These are phyloP conservation scores for Endotrypanum monterogeii DNA, from an alignment of 208 protist genomes.

Conservation along the genomic window DNA sequence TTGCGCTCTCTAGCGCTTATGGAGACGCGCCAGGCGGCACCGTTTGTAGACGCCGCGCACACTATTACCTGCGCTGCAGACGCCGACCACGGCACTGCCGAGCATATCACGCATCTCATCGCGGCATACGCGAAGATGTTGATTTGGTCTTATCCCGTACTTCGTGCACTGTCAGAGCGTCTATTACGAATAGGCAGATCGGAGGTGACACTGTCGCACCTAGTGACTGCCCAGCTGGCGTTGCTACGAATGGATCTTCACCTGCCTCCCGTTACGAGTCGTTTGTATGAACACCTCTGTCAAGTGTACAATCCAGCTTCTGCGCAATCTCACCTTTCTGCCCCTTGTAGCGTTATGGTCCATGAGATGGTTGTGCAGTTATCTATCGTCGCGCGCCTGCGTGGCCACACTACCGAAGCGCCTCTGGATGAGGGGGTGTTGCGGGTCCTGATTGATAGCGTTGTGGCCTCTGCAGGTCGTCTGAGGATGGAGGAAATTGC, in stretches of 20 bases:
- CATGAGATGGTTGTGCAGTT: conserved; percentile 40
- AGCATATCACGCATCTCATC: conserved; percentile 44
- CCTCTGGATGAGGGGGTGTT: background rate
- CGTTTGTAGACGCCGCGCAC: conserved; percentile 68
- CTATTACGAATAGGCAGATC: conserved; percentile 11
- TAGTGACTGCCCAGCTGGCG: conserved; percentile 61
- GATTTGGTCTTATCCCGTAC: conserved; percentile 72
- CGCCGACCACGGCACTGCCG: conserved; percentile 28
- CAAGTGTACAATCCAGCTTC: background rate
- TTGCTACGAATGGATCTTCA: conserved; percentile 73
- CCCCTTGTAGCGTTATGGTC: background rate
- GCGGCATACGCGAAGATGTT: conserved; percentile 77
- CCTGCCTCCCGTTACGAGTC: conserved; percentile 30
- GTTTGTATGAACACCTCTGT: conserved; percentile 19
- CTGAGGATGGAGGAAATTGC: conserved; percentile 48
- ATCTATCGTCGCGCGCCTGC: conserved; percentile 39
- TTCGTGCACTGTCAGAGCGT: conserved; percentile 61
- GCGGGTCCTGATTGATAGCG: conserved; percentile 5
- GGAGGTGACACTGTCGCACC: conserved; percentile 42
- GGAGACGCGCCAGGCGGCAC: conserved; percentile 45
- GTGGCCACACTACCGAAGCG: background rate
- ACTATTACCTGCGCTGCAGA: conserved; percentile 31
- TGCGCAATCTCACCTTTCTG: background rate
- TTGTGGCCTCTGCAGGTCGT: conserved; percentile 6
- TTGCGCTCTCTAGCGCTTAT: conserved; percentile 65